Percentiles rank a stretch among this genome's conserved stretches.
phyloP scores from a whole-genome alignment of 345 rosid genomes.

The Hypericum perforatum region DNA sequence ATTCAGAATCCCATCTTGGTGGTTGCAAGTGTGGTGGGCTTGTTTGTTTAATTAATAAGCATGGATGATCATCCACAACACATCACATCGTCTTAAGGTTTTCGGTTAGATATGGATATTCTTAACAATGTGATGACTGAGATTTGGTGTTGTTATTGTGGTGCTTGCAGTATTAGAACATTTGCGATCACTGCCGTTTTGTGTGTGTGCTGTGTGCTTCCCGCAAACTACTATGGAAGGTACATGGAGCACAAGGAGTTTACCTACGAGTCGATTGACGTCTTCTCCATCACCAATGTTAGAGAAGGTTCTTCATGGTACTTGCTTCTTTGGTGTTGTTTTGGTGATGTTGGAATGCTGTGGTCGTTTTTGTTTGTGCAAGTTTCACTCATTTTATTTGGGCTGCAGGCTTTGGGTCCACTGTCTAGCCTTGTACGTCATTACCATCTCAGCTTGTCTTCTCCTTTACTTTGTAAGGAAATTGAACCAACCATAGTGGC shows the following conservation, averaged over 20 bases:
- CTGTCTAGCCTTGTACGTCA: slow-evolving; percentile 68
- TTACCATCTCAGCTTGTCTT: slow-evolving; percentile 54
- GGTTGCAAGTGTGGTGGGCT: too few relatives aligned
- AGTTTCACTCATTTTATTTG: slow-evolving; percentile 5
- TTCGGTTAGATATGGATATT: background rate
- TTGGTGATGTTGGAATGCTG: too few relatives aligned
- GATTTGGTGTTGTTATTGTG: background rate
- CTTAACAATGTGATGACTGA: background rate
- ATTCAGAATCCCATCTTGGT: too few relatives aligned
- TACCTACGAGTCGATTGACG: slow-evolving; percentile 4
- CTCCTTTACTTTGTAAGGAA: slow-evolving; percentile 84
- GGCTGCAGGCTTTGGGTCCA: slow-evolving; percentile 81
- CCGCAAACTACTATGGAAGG: slow-evolving; percentile 8
- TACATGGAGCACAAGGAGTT: slow-evolving; percentile 3
- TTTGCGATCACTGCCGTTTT: slow-evolving; percentile 4
- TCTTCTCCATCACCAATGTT: slow-evolving; percentile 3
- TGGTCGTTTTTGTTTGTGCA: background rate
- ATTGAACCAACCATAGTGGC: slow-evolving; percentile 7
- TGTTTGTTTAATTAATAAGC: too few relatives aligned
- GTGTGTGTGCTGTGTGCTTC: slow-evolving; percentile 6
- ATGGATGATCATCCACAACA: too few relatives aligned
- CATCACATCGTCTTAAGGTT: too few relatives aligned
- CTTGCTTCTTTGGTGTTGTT: slow-evolving; percentile 14
- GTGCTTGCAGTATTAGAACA: background rate
- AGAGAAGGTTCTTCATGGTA: slow-evolving; percentile 1